Conservation (phyloP, 2,329 filamentous ascomycete species). For the Colletotrichum salicis region DNA sequence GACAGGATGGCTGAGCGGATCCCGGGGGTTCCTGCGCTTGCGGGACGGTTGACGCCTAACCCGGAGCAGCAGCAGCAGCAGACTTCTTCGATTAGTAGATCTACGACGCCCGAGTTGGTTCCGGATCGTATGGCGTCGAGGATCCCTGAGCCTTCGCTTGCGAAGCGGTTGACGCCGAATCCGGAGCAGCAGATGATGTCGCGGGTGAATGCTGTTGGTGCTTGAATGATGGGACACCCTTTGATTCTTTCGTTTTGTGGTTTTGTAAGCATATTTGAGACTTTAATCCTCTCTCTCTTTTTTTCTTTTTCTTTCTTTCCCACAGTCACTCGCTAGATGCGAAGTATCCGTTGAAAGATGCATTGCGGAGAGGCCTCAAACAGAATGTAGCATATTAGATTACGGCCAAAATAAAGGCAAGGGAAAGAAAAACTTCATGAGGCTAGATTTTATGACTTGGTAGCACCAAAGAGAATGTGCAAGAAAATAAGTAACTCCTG, state of each 20-base stretch:
- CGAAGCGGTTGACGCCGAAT: slow-evolving; percentile 58
- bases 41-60: slow-evolving; percentile 57
- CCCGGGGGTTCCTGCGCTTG: slow-evolving; percentile 56
- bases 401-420: slow-evolving; percentile 4
- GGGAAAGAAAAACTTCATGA: not conserved
- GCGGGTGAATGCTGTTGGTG: slow-evolving; percentile 41
- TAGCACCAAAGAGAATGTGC: no score
- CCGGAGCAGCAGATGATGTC: slow-evolving; percentile 55
- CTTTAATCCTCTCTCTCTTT: no score
- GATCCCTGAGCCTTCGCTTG: slow-evolving; percentile 59
- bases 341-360: not conserved
- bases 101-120: slow-evolving; percentile 67
- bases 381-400: slow-evolving; percentile 26
- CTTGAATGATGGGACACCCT: slow-evolving; percentile 27
- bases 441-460: no score
- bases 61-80: slow-evolving; percentile 51
- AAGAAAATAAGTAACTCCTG: no score
- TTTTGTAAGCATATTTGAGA: not conserved
- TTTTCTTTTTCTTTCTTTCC: not conserved
- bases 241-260: not conserved
- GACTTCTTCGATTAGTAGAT: not conserved
- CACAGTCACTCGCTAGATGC: slow-evolving; percentile 16
- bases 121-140: slow-evolving; percentile 54
- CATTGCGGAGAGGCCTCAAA: not conserved
- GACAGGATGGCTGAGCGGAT: slow-evolving; percentile 55